A percentile compares a stretch with the other conserved stretches of the same genome.
Evolutionary conservation across 2,329 filamentous ascomycete genomes (phyloP).

Genomic region (Penicillium brevicompactum): DNA sequence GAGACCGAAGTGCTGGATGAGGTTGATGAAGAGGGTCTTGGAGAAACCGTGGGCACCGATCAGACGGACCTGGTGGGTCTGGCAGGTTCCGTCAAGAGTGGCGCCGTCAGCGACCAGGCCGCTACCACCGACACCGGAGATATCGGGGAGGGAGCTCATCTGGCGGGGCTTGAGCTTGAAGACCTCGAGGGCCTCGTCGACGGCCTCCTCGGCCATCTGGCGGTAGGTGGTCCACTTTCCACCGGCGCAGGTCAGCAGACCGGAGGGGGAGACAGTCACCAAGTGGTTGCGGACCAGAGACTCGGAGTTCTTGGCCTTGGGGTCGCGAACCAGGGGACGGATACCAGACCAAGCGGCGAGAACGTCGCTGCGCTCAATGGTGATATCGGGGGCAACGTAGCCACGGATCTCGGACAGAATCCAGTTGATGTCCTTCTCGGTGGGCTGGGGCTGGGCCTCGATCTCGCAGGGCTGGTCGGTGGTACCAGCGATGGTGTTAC

Average conservation of each 20-base stretch:
- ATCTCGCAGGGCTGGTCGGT: constrained; percentile 78
- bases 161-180: constrained; percentile 65
- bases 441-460: constrained; percentile 71
- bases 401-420: constrained; percentile 81
- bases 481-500: constrained; percentile 87
- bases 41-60: constrained; percentile 85
- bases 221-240: constrained; percentile 94
- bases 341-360: constrained; percentile 89
- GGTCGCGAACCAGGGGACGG: constrained; percentile 81
- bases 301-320: constrained; percentile 81
- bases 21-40: constrained; percentile 89
- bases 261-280: constrained; percentile 75
- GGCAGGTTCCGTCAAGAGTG: constrained; percentile 71
- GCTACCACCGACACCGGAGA: constrained; percentile 72
- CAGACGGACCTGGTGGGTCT: constrained; percentile 79
- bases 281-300: constrained; percentile 86
- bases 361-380: constrained; percentile 82
- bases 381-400: constrained; percentile 82
- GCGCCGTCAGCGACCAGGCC: constrained; percentile 71
- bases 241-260: constrained; percentile 80
- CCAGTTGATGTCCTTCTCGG: constrained; percentile 84
- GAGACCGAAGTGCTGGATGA: constrained; percentile 89
- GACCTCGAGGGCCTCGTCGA: constrained; percentile 73
- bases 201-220: constrained; percentile 88
- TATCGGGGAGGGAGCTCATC: constrained; percentile 62